Base-by-base conservation (phyloP, 495 filamentous ascomycete species). In the Chaetomium fimeti region DNA sequence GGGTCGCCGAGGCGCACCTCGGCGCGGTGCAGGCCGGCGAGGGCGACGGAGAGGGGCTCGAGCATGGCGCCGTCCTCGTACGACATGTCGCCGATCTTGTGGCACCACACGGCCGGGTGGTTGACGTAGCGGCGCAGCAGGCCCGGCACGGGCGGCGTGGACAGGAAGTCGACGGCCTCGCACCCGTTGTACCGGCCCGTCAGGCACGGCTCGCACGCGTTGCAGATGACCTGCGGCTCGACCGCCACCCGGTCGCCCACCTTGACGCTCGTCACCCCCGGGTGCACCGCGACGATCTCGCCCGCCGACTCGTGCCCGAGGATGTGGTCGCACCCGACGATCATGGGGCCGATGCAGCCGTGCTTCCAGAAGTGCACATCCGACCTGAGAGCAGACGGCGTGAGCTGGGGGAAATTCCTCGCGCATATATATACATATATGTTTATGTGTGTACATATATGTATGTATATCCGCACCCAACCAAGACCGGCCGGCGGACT, bases 361-460 rank as follows among this genome's bases (percentile, higher is more conserved):
- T 88, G 89, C 74, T 93, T 91, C 92, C 92, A 96, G 83, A 97
- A 97, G 78, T 96, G 92, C 32, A 97, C 87, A 76, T 96, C 92
- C 60, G 91, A 95, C 53, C 91, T 95, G 54, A n/a, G 29, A 29
- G 64, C 28, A 16, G 24, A 40, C 12, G 45, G 25, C 24, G 66
- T 72, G 9, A 76, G 65, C 56, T 13, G 15, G 40, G 7, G 18
- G 0, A 18, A 0, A 4, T n/a, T 16, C 55, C 18, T 8, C 62
- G 66, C 74, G 66, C 70, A 72, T 63, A 66, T 12, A 27, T 11
- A 1, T 2, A 49, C 66, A 27, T 11, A 1, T 2, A 49, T 66
- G 65, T 36, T 3, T 32, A 7, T 32, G 29, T 32, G 29, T 32
- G 29, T 32, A n/a, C n/a, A n/a, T n/a, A n/a, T n/a, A n/a, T 32